Base-by-base conservation (phyloP, 441 rosid species). In the Hypseocharis bilobata region DNA sequence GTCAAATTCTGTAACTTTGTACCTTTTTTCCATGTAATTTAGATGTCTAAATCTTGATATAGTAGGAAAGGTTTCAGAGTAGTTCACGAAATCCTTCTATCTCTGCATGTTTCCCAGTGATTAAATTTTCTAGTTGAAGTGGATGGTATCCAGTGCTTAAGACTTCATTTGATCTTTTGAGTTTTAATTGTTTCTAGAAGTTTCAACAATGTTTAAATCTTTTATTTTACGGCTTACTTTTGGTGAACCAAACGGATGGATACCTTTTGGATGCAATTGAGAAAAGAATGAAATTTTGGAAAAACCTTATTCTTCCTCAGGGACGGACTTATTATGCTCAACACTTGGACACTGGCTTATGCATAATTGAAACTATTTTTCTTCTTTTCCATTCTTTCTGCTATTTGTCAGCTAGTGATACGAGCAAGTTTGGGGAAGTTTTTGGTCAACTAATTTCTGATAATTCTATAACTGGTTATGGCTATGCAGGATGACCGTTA, bases 401-500 rank as follows among this genome's bases (percentile, higher is more conserved):
- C 30, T 14, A 54, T 54, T 54, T 27, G 19, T 29, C 28, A 17
- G 38, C 0, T 19, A 59, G n/a, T 34, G 6, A 8, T 6, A 32
- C 8, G 14, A 49, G 56, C n/a, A n/a, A 8, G 63, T 30, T 54
- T 4, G 25, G 62, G 27, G 16, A 63, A 57, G 22, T 65, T 65
- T n/a, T 68, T 45, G 49, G 4, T 59, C 62, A 45, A 6, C 51
- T 17, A 36, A 32, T 16, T 64, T 76, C 6, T 56, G 10, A 22
- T 51, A 62, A 67, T 59, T 28, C 38, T 23, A 19, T 62, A 49
- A 52, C 45, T 66, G 62, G 27, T 74, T 63, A 49, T 45, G 66
- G 59, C 30, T 68, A 28, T 72, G 72, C 87, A 92, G 98, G 98
- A 92, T 76, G 92, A 88, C 13, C 91, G 96, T 22, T 92, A 90